These are phyloP conservation scores for Globisporangium solare DNA, from an alignment of 352 stramenopile species.

Conservation along the genomic window DNA sequence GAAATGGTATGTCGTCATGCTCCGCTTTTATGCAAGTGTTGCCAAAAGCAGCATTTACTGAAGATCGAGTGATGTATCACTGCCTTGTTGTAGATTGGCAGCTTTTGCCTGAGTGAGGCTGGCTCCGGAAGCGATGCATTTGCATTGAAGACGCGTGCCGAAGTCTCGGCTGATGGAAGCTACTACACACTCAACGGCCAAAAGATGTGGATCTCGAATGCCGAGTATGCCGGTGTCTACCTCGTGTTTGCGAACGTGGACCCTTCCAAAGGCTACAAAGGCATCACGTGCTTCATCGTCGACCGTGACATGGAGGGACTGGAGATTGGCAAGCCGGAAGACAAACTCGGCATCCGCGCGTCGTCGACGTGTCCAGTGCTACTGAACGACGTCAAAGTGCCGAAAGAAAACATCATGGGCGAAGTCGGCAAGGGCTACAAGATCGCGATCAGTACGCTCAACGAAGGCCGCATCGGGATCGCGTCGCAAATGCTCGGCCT, in stretches of 20 bases:
- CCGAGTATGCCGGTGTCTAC: conserved; percentile 93
- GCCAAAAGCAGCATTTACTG: not conserved
- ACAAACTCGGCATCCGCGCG: conserved; percentile 96
- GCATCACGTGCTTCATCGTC: conserved; percentile 98
- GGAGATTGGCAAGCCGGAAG: conserved; percentile 92
- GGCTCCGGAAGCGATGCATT: conserved; percentile 95
- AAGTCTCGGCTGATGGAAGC: conserved; percentile 80
- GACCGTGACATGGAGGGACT: conserved; percentile 91
- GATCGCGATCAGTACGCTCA: conserved; percentile 97
- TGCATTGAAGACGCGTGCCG: conserved; percentile 91
- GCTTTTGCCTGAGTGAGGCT: conserved; percentile 95
- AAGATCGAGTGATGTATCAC: not conserved
- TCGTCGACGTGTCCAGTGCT: conserved; percentile 95
- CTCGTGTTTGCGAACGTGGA: conserved; percentile 96
- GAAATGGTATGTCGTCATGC: conserved; percentile 49
- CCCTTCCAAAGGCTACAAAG: conserved; percentile 92
- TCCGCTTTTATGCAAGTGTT: not conserved
- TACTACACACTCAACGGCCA: conserved; percentile 95
- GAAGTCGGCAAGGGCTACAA: conserved; percentile 94
- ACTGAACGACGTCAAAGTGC: conserved; percentile 94
- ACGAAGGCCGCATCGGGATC: conserved; percentile 96
- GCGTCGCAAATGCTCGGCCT: conserved; percentile 96
- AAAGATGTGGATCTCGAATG: conserved; percentile 99
- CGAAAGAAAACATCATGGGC: conserved; percentile 90
- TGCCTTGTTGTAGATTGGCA: conserved; percentile 75